Evolutionary conservation across 768 basidiomycete genomes (phyloP), one percentile per base, ranked within the genome.

Genomic region (Tulasnella sp.): DNA sequence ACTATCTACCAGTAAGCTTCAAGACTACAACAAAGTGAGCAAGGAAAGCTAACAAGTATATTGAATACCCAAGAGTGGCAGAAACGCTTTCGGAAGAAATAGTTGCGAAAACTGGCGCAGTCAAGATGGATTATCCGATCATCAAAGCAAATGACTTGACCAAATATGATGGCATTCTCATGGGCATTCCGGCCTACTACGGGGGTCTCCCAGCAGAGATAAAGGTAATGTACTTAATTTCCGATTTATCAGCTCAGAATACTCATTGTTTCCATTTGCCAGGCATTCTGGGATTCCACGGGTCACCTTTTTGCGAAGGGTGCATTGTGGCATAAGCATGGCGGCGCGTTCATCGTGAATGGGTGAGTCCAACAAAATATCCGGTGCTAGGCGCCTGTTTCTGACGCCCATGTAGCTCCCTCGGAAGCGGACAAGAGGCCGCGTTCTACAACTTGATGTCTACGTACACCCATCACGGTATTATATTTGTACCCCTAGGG

Each of bases 171-270:
- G 87, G 75, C 4, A 79, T 75, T 72, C 57, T 92, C 56, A 70
- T 87, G 45, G 88, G 85, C 54, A 69, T 87, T 52, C 81, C 81
- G 45, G 83, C 83, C 24, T 81, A 87, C 59, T 92, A 75, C 66
- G 88, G 88, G 34, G 78, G 74, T 60, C 78, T 85, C 64, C 76
- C 87, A 20, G 82, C 70, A 1, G 87, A 91, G 58, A 82, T 65
- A 40, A 58, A 58, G 52, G 53, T 53, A 34, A 12, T 35, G 13
- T 35, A 12, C 34, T 16, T 16, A 12, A 16, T 16, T 35, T 12
- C 34, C 34, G 34, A 35, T 35, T 12, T 12, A 35, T 12, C n/a
- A n/a, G n/a, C n/a, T n/a, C n/a, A n/a, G n/a, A n/a, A n/a, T 3
- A 35, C 45, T 40, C 15, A 39, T 25, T 39, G 19, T 13, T 15